These are phyloP conservation scores for Chaetomium tenue DNA, from an alignment of 495 filamentous ascomycete species.

Conservation along the genomic window DNA sequence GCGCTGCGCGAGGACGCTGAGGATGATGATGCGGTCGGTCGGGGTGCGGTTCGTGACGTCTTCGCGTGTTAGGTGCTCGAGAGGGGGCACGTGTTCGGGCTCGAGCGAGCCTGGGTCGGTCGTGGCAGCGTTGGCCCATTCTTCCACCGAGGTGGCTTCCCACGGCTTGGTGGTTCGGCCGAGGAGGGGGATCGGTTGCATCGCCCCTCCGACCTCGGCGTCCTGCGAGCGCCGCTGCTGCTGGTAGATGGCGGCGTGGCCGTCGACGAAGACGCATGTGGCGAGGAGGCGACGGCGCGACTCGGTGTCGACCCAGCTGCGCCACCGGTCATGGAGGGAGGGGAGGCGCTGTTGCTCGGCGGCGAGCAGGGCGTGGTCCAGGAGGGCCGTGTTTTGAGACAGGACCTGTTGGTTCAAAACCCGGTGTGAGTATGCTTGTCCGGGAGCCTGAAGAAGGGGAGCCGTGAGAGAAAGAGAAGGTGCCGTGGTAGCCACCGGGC, in stretches of 20 bases:
- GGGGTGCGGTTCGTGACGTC: constrained; percentile 28
- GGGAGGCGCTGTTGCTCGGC: constrained; percentile 33
- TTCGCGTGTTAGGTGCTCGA: constrained; percentile 37
- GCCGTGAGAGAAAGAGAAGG: constrained; percentile 28
- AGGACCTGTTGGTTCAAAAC: constrained; percentile 43
- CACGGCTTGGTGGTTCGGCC: constrained; percentile 41
- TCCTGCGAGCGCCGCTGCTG: constrained; percentile 44
- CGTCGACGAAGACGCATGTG: constrained; percentile 52
- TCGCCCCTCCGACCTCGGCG: constrained; percentile 30
- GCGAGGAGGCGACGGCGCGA: constrained; percentile 50
- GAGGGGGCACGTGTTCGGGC: constrained; percentile 28
- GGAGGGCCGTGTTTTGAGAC: constrained; percentile 31
- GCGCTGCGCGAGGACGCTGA: constrained; percentile 39
- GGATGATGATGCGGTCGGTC: constrained; percentile 41
- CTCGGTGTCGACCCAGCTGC: constrained; percentile 49
- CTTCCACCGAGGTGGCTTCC: constrained; percentile 39
- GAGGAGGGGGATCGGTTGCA: constrained; percentile 41
- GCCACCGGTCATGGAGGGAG: constrained; percentile 44
- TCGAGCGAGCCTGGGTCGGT: constrained; percentile 31
- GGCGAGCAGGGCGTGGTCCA: constrained; percentile 30
- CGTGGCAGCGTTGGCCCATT: constrained; percentile 35
- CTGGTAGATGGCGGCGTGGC: constrained; percentile 51
- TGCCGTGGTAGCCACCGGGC: constrained; percentile 18
- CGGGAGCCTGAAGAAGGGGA: constrained; percentile 22
- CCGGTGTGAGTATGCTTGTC: constrained; percentile 48